A percentile compares a stretch with the other conserved stretches of the same genome.
These are phyloP conservation scores for Physcomitrellopsis africana DNA, from an alignment of 225 moss, liverwort and hornwort species.

Conservation along the genomic window DNA sequence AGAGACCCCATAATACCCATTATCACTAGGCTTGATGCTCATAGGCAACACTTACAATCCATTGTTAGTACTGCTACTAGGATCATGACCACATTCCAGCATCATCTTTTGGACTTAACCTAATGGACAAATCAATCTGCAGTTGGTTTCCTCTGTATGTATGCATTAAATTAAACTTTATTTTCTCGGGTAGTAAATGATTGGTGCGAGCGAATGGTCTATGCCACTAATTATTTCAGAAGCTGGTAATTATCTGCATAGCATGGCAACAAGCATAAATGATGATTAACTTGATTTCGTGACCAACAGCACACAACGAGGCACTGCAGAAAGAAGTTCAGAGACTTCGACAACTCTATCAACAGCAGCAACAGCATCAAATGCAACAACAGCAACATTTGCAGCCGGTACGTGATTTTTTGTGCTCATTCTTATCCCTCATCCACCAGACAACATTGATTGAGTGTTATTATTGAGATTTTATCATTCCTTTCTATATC, in stretches of 20 bases:
- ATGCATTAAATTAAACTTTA: too few species aligned
- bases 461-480: background rate
- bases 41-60: too few species aligned
- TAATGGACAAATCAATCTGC: too few species aligned
- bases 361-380: constrained; percentile 50
- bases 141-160: too few species aligned
- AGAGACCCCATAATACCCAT: background rate
- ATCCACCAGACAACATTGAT: background rate
- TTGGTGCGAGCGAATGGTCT: too few species aligned
- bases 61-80: too few species aligned
- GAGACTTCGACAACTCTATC: constrained; percentile 55
- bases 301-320: constrained; percentile 49
- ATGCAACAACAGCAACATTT: constrained; percentile 55
- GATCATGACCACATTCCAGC: too few species aligned
- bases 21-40: too few species aligned
- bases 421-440: background rate
- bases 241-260: too few species aligned
- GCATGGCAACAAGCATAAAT: background rate
- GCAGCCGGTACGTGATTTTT: constrained; percentile 38
- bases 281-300: background rate
- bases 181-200: too few species aligned
- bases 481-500: background rate
- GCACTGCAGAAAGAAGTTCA: constrained; percentile 59
- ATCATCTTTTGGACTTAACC: too few species aligned
- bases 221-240: too few species aligned